A percentile compares a stretch with the other conserved stretches of the same genome.
These are phyloP conservation scores for Trypanosoma congolense DNA, from an alignment of 208 protist species.

Conservation along the genomic window DNA sequence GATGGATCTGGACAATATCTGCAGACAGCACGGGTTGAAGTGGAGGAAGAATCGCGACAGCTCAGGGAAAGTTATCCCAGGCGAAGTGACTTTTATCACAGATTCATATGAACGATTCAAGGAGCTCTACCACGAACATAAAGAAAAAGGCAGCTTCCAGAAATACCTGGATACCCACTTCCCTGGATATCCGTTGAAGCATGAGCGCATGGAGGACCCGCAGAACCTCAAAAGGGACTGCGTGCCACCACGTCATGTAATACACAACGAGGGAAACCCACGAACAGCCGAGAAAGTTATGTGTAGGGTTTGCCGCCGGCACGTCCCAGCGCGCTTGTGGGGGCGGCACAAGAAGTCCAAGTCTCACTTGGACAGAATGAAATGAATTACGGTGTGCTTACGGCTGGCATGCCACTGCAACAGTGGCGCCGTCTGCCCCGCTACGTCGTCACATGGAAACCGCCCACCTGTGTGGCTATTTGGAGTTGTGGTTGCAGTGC, in stretches of 20 bases:
- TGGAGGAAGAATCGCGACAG: constrained; percentile 58
- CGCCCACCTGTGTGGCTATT: too few species aligned
- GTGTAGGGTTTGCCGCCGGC: constrained; percentile 61
- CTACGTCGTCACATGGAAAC: too few species aligned
- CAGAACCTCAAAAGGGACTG: constrained; percentile 40
- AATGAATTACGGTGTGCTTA: not conserved
- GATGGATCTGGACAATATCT: constrained; percentile 46
- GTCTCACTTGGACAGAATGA: constrained; percentile 15
- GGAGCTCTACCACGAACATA: constrained; percentile 26
- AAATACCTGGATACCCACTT: constrained; percentile 52
- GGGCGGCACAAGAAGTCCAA: constrained; percentile 36
- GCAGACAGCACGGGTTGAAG: constrained; percentile 34
- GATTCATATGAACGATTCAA: constrained; percentile 62
- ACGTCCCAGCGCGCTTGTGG: constrained; percentile 45
- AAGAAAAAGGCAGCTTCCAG: constrained; percentile 32
- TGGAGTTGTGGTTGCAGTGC: too few species aligned
- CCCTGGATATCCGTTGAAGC: constrained; percentile 67
- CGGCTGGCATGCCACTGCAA: not conserved
- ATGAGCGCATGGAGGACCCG: constrained; percentile 67
- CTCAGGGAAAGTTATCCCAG: constrained; percentile 32
- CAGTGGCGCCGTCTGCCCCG: too few species aligned
- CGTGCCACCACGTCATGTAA: constrained; percentile 51
- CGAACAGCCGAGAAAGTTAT: constrained; percentile 32
- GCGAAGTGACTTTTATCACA: constrained; percentile 57
- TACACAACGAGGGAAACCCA: constrained; percentile 14